Conservation (phyloP, 2,329 filamentous ascomycete species). For the Arthroderma sp. region DNA sequence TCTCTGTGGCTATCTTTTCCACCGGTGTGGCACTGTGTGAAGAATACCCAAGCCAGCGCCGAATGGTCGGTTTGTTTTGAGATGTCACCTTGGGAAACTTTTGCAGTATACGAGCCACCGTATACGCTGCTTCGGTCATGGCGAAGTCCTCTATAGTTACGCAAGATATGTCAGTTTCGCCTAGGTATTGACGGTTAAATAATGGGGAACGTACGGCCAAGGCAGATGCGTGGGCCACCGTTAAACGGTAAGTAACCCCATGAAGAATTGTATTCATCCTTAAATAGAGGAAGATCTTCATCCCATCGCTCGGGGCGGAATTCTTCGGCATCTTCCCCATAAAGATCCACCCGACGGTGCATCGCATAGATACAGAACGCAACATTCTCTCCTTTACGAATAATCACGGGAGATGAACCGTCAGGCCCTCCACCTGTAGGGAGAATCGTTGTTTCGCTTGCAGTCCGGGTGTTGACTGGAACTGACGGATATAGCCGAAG, state of each 20-base stretch:
- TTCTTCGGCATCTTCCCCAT: conserved; percentile 37
- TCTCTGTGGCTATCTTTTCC: too few relatives aligned
- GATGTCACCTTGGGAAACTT: conserved; percentile 13
- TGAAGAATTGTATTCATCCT: conserved; percentile 18
- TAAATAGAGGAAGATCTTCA: conserved; percentile 32
- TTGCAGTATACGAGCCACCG: conserved; percentile 25
- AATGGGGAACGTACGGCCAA: conserved; percentile 28
- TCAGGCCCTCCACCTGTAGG: conserved; percentile 48
- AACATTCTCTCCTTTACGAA: conserved; percentile 53
- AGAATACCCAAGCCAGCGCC: too few relatives aligned
- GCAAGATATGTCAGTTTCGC: too few relatives aligned
- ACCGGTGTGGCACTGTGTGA: too few relatives aligned
- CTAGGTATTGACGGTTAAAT: neutral
- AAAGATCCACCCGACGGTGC: conserved; percentile 54
- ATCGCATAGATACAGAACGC: conserved; percentile 56
- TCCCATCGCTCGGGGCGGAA: conserved; percentile 52
- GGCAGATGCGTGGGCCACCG: conserved; percentile 40
- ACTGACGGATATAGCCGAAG: conserved; percentile 35
- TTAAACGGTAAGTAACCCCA: conserved; percentile 43
- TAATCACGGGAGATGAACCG: conserved; percentile 44
- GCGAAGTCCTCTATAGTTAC: conserved; percentile 26
- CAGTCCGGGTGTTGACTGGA: conserved; percentile 31
- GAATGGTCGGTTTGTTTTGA: too few relatives aligned
- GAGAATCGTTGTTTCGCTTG: conserved; percentile 30
- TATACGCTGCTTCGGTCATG: conserved; percentile 29